These are phyloP conservation scores for Ogataea corticis DNA, from an alignment of 805 yeast species.

Conservation along the genomic window DNA sequence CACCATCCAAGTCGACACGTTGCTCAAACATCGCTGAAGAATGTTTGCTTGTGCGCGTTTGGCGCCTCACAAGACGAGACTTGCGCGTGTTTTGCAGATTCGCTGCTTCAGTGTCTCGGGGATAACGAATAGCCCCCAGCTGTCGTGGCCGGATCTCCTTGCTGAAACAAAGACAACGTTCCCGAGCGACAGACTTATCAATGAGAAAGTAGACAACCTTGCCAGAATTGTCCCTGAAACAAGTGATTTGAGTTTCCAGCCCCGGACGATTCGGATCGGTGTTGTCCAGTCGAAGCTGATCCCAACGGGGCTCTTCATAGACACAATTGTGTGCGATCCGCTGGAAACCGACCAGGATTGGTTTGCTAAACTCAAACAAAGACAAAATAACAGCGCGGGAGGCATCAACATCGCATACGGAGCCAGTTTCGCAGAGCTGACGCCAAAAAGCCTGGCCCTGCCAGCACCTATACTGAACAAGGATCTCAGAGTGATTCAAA, in stretches of 20 bases:
- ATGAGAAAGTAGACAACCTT: slow-evolving; percentile 19
- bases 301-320: slow-evolving; percentile 24
- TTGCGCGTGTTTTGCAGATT: not conserved
- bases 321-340: slow-evolving; percentile 33
- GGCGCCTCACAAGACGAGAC: not conserved
- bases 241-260: slow-evolving; percentile 16
- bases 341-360: slow-evolving; percentile 27
- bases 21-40: not conserved
- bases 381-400: slow-evolving; percentile 5
- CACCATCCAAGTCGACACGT: too few species aligned
- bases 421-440: slow-evolving; percentile 7
- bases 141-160: slow-evolving; percentile 8
- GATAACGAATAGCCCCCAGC: not conserved
- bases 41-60: slow-evolving; percentile 4
- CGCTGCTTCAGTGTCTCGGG: slow-evolving; percentile 2
- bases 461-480: slow-evolving; percentile 33
- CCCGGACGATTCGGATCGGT: slow-evolving; percentile 30
- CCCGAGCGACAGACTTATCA: slow-evolving; percentile 11
- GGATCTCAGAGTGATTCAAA: slow-evolving; percentile 31
- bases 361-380: slow-evolving; percentile 14
- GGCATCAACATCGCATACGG: slow-evolving; percentile 20
- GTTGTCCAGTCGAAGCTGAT: slow-evolving; percentile 25
- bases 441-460: slow-evolving; percentile 18
- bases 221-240: slow-evolving; percentile 14
- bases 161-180: slow-evolving; percentile 16